A percentile compares a stretch with the other conserved stretches of the same genome.
Conservation (phyloP, 1,284 basidiomycete species). For the Pascua sp. region DNA sequence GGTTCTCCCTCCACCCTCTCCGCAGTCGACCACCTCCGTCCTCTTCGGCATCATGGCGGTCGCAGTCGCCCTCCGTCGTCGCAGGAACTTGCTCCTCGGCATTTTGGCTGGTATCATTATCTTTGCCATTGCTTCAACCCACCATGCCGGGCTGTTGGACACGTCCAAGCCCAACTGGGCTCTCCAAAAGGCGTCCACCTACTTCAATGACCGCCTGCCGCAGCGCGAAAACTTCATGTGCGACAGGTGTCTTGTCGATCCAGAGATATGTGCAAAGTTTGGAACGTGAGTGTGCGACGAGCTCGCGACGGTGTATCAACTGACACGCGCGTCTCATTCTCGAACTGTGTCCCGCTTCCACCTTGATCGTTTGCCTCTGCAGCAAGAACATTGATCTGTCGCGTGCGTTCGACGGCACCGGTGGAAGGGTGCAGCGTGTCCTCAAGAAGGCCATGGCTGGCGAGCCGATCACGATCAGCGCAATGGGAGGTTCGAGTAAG, state of each 20-base stretch:
- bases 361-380: neutral
- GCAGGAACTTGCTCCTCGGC: too few relatives aligned
- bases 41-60: too few relatives aligned
- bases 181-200: neutral
- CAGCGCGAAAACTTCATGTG: neutral
- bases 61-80: too few relatives aligned
- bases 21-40: too few relatives aligned
- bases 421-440: slow-evolving; percentile 74
- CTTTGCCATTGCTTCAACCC: too few relatives aligned
- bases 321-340: neutral
- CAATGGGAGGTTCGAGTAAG: slow-evolving; percentile 73
- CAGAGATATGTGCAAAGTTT: slow-evolving; percentile 1
- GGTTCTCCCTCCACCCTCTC: too few relatives aligned
- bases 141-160: neutral
- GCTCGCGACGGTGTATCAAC: neutral
- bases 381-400: slow-evolving; percentile 2
- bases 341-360: neutral
- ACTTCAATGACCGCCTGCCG: neutral
- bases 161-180: neutral
- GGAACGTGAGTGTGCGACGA: slow-evolving; percentile 4
- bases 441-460: slow-evolving; percentile 80
- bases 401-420: slow-evolving; percentile 58
- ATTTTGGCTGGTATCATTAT: too few relatives aligned
- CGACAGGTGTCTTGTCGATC: slow-evolving; percentile 1
- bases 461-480: slow-evolving; percentile 81